These are phyloP conservation scores for Thalassiosira exigua DNA, from an alignment of 352 stramenopile genomes.

Conservation along the genomic window DNA sequence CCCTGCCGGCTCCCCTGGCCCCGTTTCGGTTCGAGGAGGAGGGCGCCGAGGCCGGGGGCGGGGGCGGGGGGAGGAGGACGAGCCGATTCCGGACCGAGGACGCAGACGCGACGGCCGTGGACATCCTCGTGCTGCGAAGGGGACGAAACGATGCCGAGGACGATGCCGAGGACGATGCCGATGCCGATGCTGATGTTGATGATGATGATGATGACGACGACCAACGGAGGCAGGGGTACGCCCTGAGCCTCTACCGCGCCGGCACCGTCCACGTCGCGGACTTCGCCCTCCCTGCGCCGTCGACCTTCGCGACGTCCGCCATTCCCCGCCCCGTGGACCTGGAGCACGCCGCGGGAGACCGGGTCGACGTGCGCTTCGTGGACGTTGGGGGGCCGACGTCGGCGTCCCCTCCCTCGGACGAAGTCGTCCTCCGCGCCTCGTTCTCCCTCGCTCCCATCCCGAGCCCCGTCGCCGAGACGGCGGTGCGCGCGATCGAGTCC, in stretches of 20 bases:
- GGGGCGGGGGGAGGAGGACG: conserved; percentile 6
- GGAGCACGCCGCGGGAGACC: conserved; percentile 58
- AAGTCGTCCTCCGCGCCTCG: conserved; percentile 39
- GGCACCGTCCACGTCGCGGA: conserved; percentile 55
- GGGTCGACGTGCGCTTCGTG: conserved; percentile 57
- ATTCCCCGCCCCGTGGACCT: conserved; percentile 25
- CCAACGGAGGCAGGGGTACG: background rate
- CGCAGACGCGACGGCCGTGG: conserved; percentile 44
- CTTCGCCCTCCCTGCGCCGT: conserved; percentile 50
- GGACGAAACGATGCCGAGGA: too few species aligned
- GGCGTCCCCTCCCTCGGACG: background rate
- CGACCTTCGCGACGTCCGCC: background rate
- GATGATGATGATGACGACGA: too few species aligned
- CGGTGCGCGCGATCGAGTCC: conserved; percentile 65
- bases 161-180: conserved; percentile 1
- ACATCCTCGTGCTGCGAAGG: conserved; percentile 71
- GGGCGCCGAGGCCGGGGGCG: background rate
- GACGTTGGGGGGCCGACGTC: background rate
- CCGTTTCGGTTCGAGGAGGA: conserved; percentile 25
- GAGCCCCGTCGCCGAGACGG: conserved; percentile 57
- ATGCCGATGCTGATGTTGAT: conserved; percentile 16
- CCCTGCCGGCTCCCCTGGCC: conserved; percentile 58
- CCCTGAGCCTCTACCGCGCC: conserved; percentile 58
- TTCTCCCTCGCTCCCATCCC: conserved; percentile 52
- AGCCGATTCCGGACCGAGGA: conserved; percentile 38